Conservation (phyloP, 306 rosid genomes). For the Oxytropis ochrocephala region DNA sequence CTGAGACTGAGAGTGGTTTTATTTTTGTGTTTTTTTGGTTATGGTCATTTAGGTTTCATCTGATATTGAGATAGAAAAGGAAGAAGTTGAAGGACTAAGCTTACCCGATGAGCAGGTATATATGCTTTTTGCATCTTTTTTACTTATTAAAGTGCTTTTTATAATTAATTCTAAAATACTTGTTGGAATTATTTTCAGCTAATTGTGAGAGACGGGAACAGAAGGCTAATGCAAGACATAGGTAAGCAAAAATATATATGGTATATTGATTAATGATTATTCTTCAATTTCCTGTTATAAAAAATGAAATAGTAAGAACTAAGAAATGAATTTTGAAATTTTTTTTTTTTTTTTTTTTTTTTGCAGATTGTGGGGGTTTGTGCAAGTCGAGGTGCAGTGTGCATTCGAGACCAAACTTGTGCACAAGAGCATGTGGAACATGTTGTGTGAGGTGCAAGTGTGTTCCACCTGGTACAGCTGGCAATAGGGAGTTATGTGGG, state of each 20-base stretch:
- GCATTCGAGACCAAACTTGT: slow-evolving; percentile 47
- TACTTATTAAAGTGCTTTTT: neutral
- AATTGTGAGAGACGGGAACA: slow-evolving; percentile 36
- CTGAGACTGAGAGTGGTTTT: neutral
- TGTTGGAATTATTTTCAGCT: slow-evolving; percentile 15
- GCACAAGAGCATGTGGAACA: slow-evolving; percentile 56
- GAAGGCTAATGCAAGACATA: slow-evolving; percentile 40
- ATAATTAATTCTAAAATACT: neutral
- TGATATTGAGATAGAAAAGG: slow-evolving; percentile 30
- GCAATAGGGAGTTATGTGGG: slow-evolving; percentile 66
- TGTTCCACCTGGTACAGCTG: slow-evolving; percentile 66
- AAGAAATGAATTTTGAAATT: no score
- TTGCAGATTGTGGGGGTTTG: slow-evolving; percentile 45
- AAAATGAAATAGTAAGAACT: neutral
- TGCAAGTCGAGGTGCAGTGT: slow-evolving; percentile 42
- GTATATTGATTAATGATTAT: no score
- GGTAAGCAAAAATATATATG: slow-evolving; percentile 14
- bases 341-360: neutral
- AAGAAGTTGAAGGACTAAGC: slow-evolving; percentile 20
- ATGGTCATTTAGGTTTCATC: slow-evolving; percentile 37
- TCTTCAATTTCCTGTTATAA: no score
- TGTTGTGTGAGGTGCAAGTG: slow-evolving; percentile 64
- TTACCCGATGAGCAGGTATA: slow-evolving; percentile 4
- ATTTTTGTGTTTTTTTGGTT: neutral
- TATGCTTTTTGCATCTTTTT: no score